Percentiles rank a stretch among this genome's conserved stretches.
These are phyloP conservation scores for Patellifolia procumbens DNA, from an alignment of 179 eudicot species.

Conservation along the genomic window DNA sequence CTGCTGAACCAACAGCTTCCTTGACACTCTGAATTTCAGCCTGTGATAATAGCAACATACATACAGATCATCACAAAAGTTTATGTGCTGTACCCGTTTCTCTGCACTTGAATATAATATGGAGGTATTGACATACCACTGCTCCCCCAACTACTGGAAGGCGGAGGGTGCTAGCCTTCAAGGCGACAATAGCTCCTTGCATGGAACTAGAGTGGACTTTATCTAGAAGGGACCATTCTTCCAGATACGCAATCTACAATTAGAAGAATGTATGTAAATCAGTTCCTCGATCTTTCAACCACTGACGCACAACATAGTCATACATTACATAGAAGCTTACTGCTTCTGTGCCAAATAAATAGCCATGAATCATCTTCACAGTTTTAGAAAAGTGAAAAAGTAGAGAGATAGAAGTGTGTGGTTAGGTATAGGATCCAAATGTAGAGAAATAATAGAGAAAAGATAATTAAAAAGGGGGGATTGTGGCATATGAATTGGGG, in stretches of 20 bases:
- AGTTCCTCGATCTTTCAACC: background rate
- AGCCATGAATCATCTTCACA: no score
- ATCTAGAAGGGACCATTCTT: slow-evolving; percentile 88
- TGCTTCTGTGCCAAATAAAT: background rate
- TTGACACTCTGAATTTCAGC: slow-evolving; percentile 78
- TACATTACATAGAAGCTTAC: background rate
- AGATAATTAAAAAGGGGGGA: no score
- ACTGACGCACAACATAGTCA: background rate
- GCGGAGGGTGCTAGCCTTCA: slow-evolving; percentile 97
- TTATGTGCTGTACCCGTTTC: background rate
- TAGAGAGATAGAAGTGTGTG: no score
- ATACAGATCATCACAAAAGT: slow-evolving; percentile 17
- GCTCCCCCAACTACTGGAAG: slow-evolving; percentile 96
- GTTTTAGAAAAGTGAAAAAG: no score
- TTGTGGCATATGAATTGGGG: no score
- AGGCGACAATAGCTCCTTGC: slow-evolving; percentile 87
- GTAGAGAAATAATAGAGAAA: no score
- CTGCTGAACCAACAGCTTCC: slow-evolving; percentile 80
- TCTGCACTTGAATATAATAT: slow-evolving; percentile 7
- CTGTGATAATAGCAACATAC: slow-evolving; percentile 37
- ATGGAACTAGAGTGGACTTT: slow-evolving; percentile 69
- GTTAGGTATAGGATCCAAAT: no score
- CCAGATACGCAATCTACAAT: slow-evolving; percentile 68
- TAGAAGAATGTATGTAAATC: background rate
- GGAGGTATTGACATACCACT: slow-evolving; percentile 59